These are phyloP conservation scores for Moesziomyces sp. DNA, from an alignment of 1,284 basidiomycete species.

Conservation along the genomic window DNA sequence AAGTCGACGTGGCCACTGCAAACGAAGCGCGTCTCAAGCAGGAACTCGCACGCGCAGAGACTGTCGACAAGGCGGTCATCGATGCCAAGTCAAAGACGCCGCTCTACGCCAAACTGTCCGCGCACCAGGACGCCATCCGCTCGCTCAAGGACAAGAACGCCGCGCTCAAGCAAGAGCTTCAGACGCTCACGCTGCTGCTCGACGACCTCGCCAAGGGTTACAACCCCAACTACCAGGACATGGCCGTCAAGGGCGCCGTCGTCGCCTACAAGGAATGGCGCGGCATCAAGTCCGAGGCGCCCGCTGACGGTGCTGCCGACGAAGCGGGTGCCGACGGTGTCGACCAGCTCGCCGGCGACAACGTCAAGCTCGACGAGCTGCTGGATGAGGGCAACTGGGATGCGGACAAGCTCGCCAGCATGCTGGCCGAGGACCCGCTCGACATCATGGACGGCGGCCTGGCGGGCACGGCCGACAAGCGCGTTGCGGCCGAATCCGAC, in stretches of 20 bases:
- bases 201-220: conserved; percentile 82
- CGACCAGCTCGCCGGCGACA: conserved; percentile 32
- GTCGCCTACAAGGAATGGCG: conserved; percentile 86
- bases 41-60: conserved; percentile 47
- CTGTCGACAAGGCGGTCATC: conserved; percentile 56
- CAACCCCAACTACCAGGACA: conserved; percentile 99
- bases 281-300: conserved; percentile 51
- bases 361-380: conserved; percentile 36
- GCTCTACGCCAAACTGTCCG: conserved; percentile 79
- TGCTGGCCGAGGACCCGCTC: conserved; percentile 71
- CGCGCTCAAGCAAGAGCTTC: conserved; percentile 79
- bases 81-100: conserved; percentile 79
- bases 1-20: conserved; percentile 75
- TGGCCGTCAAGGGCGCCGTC: conserved; percentile 96
- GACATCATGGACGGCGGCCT: conserved; percentile 67
- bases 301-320: conserved; percentile 2
- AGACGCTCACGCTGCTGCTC: conserved; percentile 84
- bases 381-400: conserved; percentile 66
- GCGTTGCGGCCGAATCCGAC: conserved; percentile 20
- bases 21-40: conserved; percentile 42
- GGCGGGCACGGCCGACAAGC: conserved; percentile 14
- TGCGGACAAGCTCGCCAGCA: conserved; percentile 74
- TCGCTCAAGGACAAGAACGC: conserved; percentile 79
- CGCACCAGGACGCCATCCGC: conserved; percentile 80
- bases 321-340: conserved; percentile 17